Conservation (phyloP, 2,329 filamentous ascomycete species). For the Colletotrichum lupini region DNA sequence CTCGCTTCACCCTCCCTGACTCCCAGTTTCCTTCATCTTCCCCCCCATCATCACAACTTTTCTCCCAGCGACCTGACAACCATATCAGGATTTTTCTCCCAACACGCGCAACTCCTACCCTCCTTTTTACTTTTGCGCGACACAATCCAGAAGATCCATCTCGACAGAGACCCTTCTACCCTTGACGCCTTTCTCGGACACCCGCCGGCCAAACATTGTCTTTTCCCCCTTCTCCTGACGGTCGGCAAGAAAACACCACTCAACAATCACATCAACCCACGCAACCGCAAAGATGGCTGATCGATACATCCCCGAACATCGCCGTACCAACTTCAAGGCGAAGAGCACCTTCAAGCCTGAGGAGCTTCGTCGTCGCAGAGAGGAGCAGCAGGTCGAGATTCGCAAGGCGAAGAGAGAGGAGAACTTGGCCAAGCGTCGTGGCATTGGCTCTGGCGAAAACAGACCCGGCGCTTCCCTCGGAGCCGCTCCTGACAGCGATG, state of each 20-base stretch:
- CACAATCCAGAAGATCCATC: not conserved
- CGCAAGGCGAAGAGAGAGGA: constrained; percentile 98
- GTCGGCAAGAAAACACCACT: constrained; percentile 16
- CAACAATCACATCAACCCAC: constrained; percentile 16
- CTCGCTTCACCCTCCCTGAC: constrained; percentile 29
- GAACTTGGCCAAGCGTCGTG: constrained; percentile 97
- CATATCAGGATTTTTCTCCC: constrained; percentile 3
- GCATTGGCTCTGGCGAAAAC: constrained; percentile 85
- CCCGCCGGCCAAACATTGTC: constrained; percentile 9
- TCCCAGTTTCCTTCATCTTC: constrained; percentile 23
- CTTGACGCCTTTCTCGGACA: constrained; percentile 4
- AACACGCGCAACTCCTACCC: constrained; percentile 11
- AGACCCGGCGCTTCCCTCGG: constrained; percentile 85
- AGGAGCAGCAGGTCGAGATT: constrained; percentile 99
- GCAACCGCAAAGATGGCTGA: constrained; percentile 82
- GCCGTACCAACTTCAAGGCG: constrained; percentile 99
- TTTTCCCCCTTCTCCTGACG: constrained; percentile 21
- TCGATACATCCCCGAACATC: constrained; percentile 99
- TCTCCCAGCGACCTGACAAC: constrained; percentile 20
- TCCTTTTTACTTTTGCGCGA: constrained; percentile 13
- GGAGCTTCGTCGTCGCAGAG: constrained; percentile 96
- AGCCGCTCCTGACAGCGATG: constrained; percentile 94
- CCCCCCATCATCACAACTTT: constrained; percentile 35
- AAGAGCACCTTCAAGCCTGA: constrained; percentile 99
- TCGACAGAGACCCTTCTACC: constrained; percentile 15